A percentile compares a stretch with the other conserved stretches of the same genome.
Conservation (phyloP, 2,329 filamentous ascomycete genomes). For the Fusarium udum region DNA sequence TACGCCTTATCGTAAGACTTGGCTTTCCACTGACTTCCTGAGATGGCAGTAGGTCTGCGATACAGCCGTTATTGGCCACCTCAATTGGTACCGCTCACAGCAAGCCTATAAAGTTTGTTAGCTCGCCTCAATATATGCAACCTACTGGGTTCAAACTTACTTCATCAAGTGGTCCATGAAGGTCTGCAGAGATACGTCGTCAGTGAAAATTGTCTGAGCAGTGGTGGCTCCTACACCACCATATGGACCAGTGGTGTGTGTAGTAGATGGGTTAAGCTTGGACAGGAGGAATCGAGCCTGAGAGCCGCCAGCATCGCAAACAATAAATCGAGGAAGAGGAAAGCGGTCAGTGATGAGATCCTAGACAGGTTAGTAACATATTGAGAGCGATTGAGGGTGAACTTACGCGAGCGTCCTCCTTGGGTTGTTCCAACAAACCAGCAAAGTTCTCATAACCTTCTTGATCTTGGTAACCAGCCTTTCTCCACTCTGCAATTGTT, state of each 20-base stretch:
- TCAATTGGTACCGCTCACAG: slow-evolving; percentile 71
- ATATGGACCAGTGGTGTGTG: slow-evolving; percentile 91
- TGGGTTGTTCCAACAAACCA: slow-evolving; percentile 86
- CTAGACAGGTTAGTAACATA: slow-evolving; percentile 55
- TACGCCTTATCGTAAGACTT: not conserved
- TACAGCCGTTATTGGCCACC: not conserved
- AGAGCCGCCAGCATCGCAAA: slow-evolving; percentile 97
- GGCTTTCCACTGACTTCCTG: not conserved
- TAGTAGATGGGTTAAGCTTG: slow-evolving; percentile 97
- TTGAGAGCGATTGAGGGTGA: not conserved
- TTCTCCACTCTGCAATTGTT: slow-evolving; percentile 97
- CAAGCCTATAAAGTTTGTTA: slow-evolving; percentile 54
- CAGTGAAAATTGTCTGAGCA: slow-evolving; percentile 98
- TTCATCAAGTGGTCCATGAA: slow-evolving; percentile 99
- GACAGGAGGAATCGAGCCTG: slow-evolving; percentile 96
- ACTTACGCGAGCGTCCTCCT: slow-evolving; percentile 92
- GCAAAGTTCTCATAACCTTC: slow-evolving; percentile 98
- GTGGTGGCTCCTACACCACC: slow-evolving; percentile 86
- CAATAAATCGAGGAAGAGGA: slow-evolving; percentile 97
- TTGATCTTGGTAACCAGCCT: slow-evolving; percentile 97
- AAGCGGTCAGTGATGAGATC: slow-evolving; percentile 98
- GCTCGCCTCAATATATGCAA: not conserved
- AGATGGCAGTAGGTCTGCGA: not conserved
- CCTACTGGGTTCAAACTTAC: slow-evolving; percentile 59
- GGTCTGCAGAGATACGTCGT: slow-evolving; percentile 96